Evolutionary conservation across 2,329 filamentous ascomycete genomes (phyloP), one percentile per base, ranked within the genome.

Genomic region (Aspergillus sp.): DNA sequence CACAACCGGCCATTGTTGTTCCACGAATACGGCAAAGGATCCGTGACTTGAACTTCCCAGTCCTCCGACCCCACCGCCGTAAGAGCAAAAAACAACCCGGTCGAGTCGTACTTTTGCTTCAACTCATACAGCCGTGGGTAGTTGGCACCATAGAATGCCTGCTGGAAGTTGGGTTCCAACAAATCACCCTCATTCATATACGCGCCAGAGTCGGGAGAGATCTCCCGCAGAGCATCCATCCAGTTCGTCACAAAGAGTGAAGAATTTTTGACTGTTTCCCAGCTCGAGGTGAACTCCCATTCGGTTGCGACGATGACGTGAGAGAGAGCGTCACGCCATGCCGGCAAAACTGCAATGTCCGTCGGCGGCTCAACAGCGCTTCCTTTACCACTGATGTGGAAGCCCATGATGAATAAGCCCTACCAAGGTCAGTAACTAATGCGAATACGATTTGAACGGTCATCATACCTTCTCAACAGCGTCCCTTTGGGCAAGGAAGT

Each of bases 291-390:
- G 7, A 54, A 58, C 10, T 63, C 69, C 72, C 75, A 76, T 41
- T 60, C 57, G 0, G 64, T 45, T 4, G 68, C 65, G 19, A 74
- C 68, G 25, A 71, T 70, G 43, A 77, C 67, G 49, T 82, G 79
- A 2, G 77, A 69, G 5, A 79, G 74, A 9, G 76, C 74, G 63
- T 79, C 79, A 52, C 79, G 74, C 63, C 76, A 80, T 36, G 78
- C 76, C 0, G 77, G 77, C 5, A 80, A 57, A 12, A 67, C 59
- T 2, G 64, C 30, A 45, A 21, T 64, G 55, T 66, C 52, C 10
- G 36, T 61, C n/a, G 63, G 66, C 10, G 65, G 63, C 4, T 53
- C 8, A 17, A 65, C 61, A 7, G 64, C 62, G 5, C 50, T 67
- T 9, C 67, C 67, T 7, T 59, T 69, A 12, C 67, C 67, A 0